These are phyloP conservation scores for Bipolaris victoriae DNA, from an alignment of 2,329 filamentous ascomycete species.

Conservation along the genomic window DNA sequence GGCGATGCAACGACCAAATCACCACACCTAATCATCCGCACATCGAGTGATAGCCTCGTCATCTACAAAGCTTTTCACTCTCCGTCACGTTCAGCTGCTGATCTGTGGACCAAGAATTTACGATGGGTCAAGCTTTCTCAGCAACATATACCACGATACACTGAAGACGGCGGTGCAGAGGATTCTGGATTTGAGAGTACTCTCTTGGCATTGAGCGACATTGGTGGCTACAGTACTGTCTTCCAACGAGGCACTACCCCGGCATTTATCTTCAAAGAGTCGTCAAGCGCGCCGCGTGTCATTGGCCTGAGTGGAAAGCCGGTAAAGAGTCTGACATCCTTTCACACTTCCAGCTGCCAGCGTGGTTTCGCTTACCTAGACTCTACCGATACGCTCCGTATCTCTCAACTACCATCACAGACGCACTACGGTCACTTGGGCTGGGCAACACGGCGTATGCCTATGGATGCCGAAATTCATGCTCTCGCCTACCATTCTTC, in stretches of 20 bases:
- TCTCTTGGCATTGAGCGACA: slow-evolving; percentile 64
- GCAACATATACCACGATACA: slow-evolving; percentile 66
- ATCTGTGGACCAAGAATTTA: slow-evolving; percentile 63
- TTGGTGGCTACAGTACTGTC: slow-evolving; percentile 81
- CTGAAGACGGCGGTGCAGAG: slow-evolving; percentile 56
- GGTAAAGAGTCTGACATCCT: slow-evolving; percentile 73
- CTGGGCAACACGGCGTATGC: slow-evolving; percentile 74
- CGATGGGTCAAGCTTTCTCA: slow-evolving; percentile 80
- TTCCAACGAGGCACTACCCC: slow-evolving; percentile 83
- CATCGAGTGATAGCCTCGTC: slow-evolving; percentile 79
- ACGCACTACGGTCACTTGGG: slow-evolving; percentile 76
- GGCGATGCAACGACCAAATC: slow-evolving; percentile 73
- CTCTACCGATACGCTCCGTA: slow-evolving; percentile 68
- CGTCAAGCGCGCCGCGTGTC: slow-evolving; percentile 76
- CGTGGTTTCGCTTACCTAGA: slow-evolving; percentile 79
- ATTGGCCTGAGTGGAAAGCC: slow-evolving; percentile 72
- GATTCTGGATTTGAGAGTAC: slow-evolving; percentile 56
- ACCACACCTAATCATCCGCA: slow-evolving; percentile 85
- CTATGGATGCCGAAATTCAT: slow-evolving; percentile 72
- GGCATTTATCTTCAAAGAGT: slow-evolving; percentile 81
- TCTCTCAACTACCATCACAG: slow-evolving; percentile 72
- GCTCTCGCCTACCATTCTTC: slow-evolving; percentile 79
- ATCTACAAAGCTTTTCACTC: slow-evolving; percentile 81
- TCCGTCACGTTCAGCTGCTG: slow-evolving; percentile 46
- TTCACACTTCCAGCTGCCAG: slow-evolving; percentile 79